phyloP scores from a whole-genome alignment of 192 early-diverging fungal species.

The Backusella morwellensis region DNA sequence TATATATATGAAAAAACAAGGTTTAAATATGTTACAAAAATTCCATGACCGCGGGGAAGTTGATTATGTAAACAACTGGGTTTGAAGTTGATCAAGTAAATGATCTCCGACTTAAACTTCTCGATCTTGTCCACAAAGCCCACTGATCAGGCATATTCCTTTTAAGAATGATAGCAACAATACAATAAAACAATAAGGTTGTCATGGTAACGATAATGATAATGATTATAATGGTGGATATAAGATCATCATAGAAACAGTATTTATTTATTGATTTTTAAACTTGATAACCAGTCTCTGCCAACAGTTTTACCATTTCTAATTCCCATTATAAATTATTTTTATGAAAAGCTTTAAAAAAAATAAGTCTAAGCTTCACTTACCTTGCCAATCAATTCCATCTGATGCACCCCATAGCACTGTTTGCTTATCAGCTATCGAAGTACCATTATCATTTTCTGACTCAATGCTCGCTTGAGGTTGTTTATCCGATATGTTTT shows the following conservation, averaged over 20 bases:
- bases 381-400: constrained; percentile 16
- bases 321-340: background rate
- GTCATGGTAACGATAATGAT: background rate
- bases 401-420: background rate
- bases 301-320: constrained; percentile 16
- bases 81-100: background rate
- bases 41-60: constrained; percentile 9
- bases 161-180: background rate
- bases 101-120: background rate
- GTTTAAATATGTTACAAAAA: constrained; percentile 8
- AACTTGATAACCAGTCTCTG: constrained; percentile 11
- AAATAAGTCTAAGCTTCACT: background rate
- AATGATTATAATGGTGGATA: background rate
- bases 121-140: background rate
- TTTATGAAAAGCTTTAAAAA: background rate
- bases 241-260: background rate
- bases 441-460: background rate
- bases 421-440: background rate
- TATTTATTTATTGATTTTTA: background rate
- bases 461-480: background rate
- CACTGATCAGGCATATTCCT: background rate
- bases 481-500: background rate
- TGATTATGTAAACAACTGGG: constrained; percentile 9
- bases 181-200: too few species aligned
- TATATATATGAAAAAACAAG: background rate